Conservation (phyloP, 1,139 yeast genomes). For the Kodamaea arcana region DNA sequence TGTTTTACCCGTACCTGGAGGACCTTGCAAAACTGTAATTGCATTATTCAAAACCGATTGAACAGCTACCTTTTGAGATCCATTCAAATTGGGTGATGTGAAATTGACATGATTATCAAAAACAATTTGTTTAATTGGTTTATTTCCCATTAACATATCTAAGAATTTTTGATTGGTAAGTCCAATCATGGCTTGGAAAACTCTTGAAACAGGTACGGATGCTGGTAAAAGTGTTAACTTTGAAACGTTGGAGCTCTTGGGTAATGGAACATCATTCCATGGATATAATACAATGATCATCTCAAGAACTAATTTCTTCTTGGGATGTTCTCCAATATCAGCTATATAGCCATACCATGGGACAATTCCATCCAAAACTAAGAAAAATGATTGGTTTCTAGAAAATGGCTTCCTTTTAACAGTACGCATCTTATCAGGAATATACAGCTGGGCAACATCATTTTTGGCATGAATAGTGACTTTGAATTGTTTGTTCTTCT, state of each 20-base stretch:
- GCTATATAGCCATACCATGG: conserved; percentile 44
- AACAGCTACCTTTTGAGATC: conserved; percentile 63
- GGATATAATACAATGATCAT: conserved; percentile 49
- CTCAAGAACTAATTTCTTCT: conserved; percentile 29
- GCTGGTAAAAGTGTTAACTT: conserved; percentile 54
- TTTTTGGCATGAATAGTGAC: conserved; percentile 35
- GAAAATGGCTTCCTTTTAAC: conserved; percentile 47
- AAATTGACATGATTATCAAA: conserved; percentile 53
- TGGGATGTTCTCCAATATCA: conserved; percentile 22
- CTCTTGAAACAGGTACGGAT: conserved; percentile 59
- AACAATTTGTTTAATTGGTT: conserved; percentile 54
- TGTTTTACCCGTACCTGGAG: conserved; percentile 70
- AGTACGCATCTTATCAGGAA: conserved; percentile 38
- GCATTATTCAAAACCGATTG: conserved; percentile 66
- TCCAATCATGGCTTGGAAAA: conserved; percentile 60
- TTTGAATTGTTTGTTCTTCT: conserved; percentile 37
- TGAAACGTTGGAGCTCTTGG: conserved; percentile 35
- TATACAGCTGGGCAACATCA: conserved; percentile 37
- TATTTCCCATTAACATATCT: conserved; percentile 57
- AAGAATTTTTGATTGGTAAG: conserved; percentile 55
- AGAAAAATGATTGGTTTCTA: conserved; percentile 43
- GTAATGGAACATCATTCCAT: conserved; percentile 56
- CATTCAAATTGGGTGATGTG: conserved; percentile 48
- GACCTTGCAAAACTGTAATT: conserved; percentile 63
- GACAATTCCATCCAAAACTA: conserved; percentile 35